Percentiles rank a stretch among this genome's conserved stretches.
Evolutionary conservation across 495 filamentous ascomycete species (phyloP).

Genomic region (Niebla homalea): DNA sequence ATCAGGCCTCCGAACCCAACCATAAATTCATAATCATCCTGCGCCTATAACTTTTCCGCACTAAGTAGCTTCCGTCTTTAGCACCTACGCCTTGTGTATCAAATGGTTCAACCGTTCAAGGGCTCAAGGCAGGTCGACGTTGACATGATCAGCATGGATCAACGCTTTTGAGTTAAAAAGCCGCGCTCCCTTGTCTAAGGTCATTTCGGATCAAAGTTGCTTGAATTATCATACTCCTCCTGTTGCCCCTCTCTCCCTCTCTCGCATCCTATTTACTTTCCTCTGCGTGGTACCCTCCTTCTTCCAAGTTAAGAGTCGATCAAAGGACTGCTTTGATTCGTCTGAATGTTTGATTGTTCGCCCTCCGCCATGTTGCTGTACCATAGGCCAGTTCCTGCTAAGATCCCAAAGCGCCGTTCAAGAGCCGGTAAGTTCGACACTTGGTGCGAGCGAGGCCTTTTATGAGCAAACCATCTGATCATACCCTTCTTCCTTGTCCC

Average conservation of each 20-base stretch:
- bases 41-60: slow-evolving; percentile 16
- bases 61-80: slow-evolving; percentile 13
- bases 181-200: slow-evolving; percentile 6
- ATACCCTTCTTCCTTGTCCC: neutral
- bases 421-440: slow-evolving; percentile 39
- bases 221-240: neutral
- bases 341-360: slow-evolving; percentile 16
- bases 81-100: slow-evolving; percentile 15
- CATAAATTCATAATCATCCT: slow-evolving; percentile 1
- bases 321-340: slow-evolving; percentile 4
- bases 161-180: slow-evolving; percentile 10
- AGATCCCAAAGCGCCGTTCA: slow-evolving; percentile 46
- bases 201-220: neutral
- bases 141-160: slow-evolving; percentile 14
- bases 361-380: slow-evolving; percentile 41
- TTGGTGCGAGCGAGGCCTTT: neutral
- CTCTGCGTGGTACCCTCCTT: slow-evolving; percentile 1
- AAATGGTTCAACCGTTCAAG: too few species aligned
- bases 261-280: neutral
- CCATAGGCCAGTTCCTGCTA: slow-evolving; percentile 41
- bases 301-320: neutral
- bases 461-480: slow-evolving; percentile 6
- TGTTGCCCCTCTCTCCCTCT: neutral
- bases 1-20: neutral
- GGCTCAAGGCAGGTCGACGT: slow-evolving; percentile 8